Conservation (phyloP, 306 rosid genomes). For the Acacia melanoxylon region DNA sequence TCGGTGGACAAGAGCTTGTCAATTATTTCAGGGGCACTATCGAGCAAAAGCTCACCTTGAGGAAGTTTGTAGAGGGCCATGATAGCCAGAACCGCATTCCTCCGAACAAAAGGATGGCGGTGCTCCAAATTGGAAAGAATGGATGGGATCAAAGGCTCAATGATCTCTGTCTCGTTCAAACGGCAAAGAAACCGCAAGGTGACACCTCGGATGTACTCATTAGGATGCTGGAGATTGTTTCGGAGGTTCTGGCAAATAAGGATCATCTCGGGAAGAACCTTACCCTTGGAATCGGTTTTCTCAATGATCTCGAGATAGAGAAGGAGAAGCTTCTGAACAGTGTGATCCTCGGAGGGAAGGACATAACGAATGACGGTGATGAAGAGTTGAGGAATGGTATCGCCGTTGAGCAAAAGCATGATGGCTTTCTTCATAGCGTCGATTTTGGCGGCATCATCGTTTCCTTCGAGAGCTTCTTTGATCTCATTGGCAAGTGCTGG, state of each 20-base stretch:
- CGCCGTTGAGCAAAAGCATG: constrained; percentile 91
- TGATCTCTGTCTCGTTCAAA: constrained; percentile 61
- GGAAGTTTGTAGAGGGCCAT: constrained; percentile 70
- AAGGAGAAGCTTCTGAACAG: constrained; percentile 91
- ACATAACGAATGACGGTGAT: constrained; percentile 93
- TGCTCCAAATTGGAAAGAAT: constrained; percentile 62
- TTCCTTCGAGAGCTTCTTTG: constrained; percentile 82
- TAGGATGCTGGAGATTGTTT: constrained; percentile 84
- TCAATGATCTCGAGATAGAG: constrained; percentile 93
- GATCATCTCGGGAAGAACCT: constrained; percentile 71
- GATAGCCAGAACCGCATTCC: constrained; percentile 61
- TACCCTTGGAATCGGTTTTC: constrained; percentile 84
- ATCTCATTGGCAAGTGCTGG: constrained; percentile 81
- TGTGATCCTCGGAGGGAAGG: constrained; percentile 93
- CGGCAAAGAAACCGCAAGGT: constrained; percentile 71
- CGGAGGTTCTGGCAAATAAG: constrained; percentile 95
- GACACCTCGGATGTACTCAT: constrained; percentile 94
- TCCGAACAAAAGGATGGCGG: constrained; percentile 63
- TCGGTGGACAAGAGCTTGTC: constrained; percentile 66
- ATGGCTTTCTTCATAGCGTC: constrained; percentile 87
- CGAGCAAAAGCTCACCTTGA: constrained; percentile 79
- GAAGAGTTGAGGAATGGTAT: constrained; percentile 85
- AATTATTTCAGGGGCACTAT: constrained; percentile 78
- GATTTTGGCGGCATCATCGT: constrained; percentile 62
- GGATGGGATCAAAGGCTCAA: constrained; percentile 71